These are phyloP conservation scores for Volvox africanus DNA, from an alignment of 139 green algal genomes.

Conservation along the genomic window DNA sequence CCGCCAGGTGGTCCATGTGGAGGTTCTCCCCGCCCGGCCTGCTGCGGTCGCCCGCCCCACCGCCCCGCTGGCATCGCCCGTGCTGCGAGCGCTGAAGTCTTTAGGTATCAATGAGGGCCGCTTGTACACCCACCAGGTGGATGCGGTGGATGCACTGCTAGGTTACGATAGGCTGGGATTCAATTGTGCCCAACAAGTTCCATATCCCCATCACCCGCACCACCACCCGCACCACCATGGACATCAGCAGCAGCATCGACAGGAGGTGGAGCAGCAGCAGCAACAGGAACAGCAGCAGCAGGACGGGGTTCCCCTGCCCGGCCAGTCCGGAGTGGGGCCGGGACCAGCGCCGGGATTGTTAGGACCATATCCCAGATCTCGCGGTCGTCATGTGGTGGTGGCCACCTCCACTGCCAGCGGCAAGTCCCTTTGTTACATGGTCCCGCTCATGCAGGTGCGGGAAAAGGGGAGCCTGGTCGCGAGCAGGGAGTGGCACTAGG, in stretches of 20 bases:
- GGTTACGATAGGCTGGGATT: no score
- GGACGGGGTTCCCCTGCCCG: neutral
- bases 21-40: conserved; percentile 68
- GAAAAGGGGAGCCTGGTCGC: no score
- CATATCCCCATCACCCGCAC: neutral
- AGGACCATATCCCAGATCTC: neutral
- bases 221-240: neutral
- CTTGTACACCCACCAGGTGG: conserved; percentile 59
- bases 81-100: conserved; percentile 60
- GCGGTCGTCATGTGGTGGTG: conserved; percentile 80
- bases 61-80: conserved; percentile 56
- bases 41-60: conserved; percentile 48
- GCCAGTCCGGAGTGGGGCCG: neutral
- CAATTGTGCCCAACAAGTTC: no score
- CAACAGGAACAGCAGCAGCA: neutral
- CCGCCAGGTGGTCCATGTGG: conserved; percentile 74
- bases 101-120: conserved; percentile 51
- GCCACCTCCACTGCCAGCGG: conserved; percentile 92
- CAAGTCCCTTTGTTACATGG: conserved; percentile 94
- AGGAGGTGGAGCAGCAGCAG: neutral
- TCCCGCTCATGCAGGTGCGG: conserved; percentile 80
- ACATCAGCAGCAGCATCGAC: neutral
- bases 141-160: conserved; percentile 74
- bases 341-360: neutral
- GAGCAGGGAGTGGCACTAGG: no score